These are phyloP conservation scores for Hypoxylon sp. DNA, from an alignment of 2,329 filamentous ascomycete species.

Conservation along the genomic window DNA sequence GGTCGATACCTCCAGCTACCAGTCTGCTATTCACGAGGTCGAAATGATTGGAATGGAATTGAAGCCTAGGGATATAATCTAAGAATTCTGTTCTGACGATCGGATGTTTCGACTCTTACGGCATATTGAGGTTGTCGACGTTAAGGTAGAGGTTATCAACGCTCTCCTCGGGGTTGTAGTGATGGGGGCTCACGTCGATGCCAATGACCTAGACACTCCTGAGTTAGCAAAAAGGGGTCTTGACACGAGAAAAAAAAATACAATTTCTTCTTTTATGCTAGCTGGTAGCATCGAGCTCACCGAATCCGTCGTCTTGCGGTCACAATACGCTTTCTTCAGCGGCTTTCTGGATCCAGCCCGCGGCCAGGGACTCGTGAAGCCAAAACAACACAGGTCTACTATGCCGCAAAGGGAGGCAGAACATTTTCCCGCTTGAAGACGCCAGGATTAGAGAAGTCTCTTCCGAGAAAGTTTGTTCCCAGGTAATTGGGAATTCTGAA, in stretches of 20 bases:
- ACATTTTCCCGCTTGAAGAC: slow-evolving; percentile 14
- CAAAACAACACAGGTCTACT: slow-evolving; percentile 10
- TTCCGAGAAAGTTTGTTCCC: slow-evolving; percentile 5
- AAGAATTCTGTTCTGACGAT: slow-evolving; percentile 31
- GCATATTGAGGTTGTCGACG: slow-evolving; percentile 79
- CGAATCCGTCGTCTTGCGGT: slow-evolving; percentile 21
- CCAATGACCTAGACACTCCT: slow-evolving; percentile 71
- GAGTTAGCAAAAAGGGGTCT: slow-evolving; percentile 32
- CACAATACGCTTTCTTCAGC: slow-evolving; percentile 12
- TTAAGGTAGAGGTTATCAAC: slow-evolving; percentile 79
- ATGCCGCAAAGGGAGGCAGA: slow-evolving; percentile 8
- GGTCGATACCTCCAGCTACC: slow-evolving; percentile 79
- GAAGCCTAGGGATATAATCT: slow-evolving; percentile 46
- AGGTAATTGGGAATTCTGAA: slow-evolving; percentile 18
- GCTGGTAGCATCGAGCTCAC: slow-evolving; percentile 25
- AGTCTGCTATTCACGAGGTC: slow-evolving; percentile 87
- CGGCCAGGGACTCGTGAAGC: slow-evolving; percentile 4
- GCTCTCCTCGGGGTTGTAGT: slow-evolving; percentile 67
- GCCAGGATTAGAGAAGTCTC: slow-evolving; percentile 13
- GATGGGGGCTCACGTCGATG: slow-evolving; percentile 79
- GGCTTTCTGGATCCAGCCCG: slow-evolving; percentile 1
- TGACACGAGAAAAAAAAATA: slow-evolving; percentile 1
- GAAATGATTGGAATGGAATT: slow-evolving; percentile 78
- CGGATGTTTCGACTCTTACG: slow-evolving; percentile 58
- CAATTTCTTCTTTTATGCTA: slow-evolving; percentile 5